These are phyloP conservation scores for Fistulifera solaris DNA, from an alignment of 108 stramenopile genomes.

Conservation along the genomic window DNA sequence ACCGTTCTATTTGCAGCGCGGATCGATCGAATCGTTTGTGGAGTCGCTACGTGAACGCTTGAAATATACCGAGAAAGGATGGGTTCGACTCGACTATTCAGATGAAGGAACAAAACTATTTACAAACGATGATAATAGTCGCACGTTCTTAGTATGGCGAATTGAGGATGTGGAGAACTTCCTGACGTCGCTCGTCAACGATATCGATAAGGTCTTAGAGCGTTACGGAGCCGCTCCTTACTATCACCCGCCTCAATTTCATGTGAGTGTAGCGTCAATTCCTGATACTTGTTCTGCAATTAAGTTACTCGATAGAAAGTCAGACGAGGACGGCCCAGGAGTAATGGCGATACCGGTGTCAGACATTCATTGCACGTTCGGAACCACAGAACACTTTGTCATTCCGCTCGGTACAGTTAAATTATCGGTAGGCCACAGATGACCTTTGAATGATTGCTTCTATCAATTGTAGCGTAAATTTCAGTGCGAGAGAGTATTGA, in stretches of 20 bases:
- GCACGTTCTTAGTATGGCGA: slow-evolving; percentile 30
- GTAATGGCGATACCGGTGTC: too few species aligned
- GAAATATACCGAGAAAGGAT: slow-evolving; percentile 4
- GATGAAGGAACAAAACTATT: slow-evolving; percentile 8
- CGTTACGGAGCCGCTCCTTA: slow-evolving; percentile 23
- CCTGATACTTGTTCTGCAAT: neutral
- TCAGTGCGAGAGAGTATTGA: too few species aligned
- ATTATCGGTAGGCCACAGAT: too few species aligned
- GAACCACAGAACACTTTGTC: too few species aligned
- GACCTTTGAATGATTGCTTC: too few species aligned
- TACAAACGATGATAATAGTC: slow-evolving; percentile 35
- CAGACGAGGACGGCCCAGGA: too few species aligned
- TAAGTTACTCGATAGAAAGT: too few species aligned
- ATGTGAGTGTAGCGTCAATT: slow-evolving; percentile 31
- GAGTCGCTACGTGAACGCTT: slow-evolving; percentile 11
- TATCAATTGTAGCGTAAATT: too few species aligned
- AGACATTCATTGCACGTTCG: too few species aligned
- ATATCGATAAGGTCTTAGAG: slow-evolving; percentile 25
- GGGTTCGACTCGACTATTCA: slow-evolving; percentile 2
- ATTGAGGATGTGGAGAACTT: slow-evolving; percentile 2
- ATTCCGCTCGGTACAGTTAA: too few species aligned
- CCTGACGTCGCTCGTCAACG: slow-evolving; percentile 16
- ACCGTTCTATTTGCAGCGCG: slow-evolving; percentile 27
- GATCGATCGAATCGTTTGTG: slow-evolving; percentile 27
- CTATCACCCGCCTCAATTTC: slow-evolving; percentile 31